Conservation (phyloP, 2,329 filamentous ascomycete species). For the Hypoxylon sp. region DNA sequence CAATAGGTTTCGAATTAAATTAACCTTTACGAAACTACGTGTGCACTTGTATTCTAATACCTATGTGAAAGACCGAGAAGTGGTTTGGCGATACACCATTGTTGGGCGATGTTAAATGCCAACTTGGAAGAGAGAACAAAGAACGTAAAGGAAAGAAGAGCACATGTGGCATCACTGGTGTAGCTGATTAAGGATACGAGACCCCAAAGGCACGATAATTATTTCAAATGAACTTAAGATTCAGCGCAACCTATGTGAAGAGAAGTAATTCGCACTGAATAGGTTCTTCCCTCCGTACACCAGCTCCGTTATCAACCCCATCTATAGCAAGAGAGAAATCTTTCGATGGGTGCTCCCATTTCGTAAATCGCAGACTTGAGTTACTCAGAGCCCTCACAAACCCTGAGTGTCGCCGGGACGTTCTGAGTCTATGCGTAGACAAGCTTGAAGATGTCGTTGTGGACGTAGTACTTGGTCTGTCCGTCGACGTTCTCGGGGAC, state of each 20-base stretch:
- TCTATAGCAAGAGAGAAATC: constrained; percentile 35
- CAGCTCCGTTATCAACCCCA: constrained; percentile 23
- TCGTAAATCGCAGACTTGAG: constrained; percentile 9
- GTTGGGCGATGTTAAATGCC: background rate
- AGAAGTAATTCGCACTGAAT: constrained; percentile 20
- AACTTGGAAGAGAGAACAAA: background rate
- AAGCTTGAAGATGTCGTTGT: constrained; percentile 96
- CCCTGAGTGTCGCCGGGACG: background rate
- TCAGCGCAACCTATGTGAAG: constrained; percentile 33
- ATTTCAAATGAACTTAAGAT: constrained; percentile 28
- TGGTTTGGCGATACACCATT: background rate
- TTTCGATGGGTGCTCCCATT: constrained; percentile 4
- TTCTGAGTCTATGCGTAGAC: constrained; percentile 73
- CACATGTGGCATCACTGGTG: background rate
- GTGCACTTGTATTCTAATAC: background rate
- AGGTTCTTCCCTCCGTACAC: constrained; percentile 15
- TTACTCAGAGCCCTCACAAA: background rate
- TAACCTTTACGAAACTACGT: background rate
- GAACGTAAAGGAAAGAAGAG: background rate
- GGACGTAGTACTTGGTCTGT: constrained; percentile 82
- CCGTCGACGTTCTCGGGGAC: constrained; percentile 67
- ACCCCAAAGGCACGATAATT: background rate
- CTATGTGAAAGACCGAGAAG: background rate
- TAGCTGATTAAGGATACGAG: background rate
- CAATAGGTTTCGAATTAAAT: background rate